Evolutionary conservation across 2,329 filamentous ascomycete species (phyloP), one percentile per base, ranked within the genome.

Genomic region (Celoporthe dispersa): DNA sequence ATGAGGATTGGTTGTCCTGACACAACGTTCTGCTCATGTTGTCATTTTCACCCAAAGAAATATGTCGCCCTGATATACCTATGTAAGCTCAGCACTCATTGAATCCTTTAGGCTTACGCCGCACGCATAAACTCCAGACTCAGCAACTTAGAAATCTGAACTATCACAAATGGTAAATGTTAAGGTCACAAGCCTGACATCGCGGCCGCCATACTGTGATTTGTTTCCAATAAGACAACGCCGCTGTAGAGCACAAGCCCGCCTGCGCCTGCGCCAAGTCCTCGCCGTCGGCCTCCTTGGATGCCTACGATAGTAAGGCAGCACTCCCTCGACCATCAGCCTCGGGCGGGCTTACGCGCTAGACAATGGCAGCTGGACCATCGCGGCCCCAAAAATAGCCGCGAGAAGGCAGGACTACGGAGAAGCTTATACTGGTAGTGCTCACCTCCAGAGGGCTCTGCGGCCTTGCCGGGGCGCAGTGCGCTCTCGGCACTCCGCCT

Each of bases 311-410:
- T 41, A 44, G 37, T 31, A 44, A n/a, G 37, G 37, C 41, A 16
- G 19, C 35, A n/a, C 37, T 41, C n/a, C 35, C 22, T 63, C 37
- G 25, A 14, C 6, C 37, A 63, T 61, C 65, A 70, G 65, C 39
- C 39, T 65, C 64, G 68, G 65, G 37, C 3, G 44, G 59, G 65
- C 68, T 64, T 68, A 44, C 25, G 65, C 68, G 51, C 68, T 68
- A 68, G 60, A 37, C 22, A 11, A 31, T 28, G 60, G 37, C 6
- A 31, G 37, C 60, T 44, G 37, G 35, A 37, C 25, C 22, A 16
- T 63, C 6, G 12, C 25, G 60, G 31, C 60, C 14, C 60, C 60
- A 41, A 63, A 63, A 63, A 63, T 63, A 63, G n/a, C 60, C 37
- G 37, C 60, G 37, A 44, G 14, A 31, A 37, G n/a, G 35, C 9